Conservation (phyloP, 345 rosid genomes). For the Jatropha curcas region DNA sequence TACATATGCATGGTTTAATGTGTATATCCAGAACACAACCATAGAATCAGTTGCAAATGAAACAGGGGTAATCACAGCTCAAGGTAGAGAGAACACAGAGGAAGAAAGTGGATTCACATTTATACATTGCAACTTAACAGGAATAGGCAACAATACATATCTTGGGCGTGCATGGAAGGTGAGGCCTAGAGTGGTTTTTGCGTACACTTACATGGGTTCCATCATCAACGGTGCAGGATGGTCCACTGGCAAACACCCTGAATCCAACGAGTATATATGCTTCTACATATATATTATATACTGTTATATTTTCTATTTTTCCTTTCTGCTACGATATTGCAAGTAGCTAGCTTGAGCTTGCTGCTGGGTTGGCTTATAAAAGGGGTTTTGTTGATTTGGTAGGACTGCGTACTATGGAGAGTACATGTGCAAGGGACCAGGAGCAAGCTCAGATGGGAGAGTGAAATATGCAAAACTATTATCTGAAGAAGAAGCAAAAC, state of each 20-base stretch:
- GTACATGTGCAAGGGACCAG: conserved; percentile 32
- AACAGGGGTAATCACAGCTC: conserved; percentile 51
- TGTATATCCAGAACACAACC: conserved; percentile 31
- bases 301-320: no score
- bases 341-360: no score
- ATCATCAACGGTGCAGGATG: conserved; percentile 29
- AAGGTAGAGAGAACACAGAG: conserved; percentile 23
- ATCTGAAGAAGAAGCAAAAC: conserved; percentile 21
- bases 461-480: conserved; percentile 26
- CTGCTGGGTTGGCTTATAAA: no score
- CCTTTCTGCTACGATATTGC: no score
- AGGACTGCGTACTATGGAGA: conserved; percentile 34
- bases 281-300: no score
- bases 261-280: conserved; percentile 10
- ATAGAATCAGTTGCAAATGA: conserved; percentile 40
- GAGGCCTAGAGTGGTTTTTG: conserved; percentile 33
- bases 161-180: conserved; percentile 38
- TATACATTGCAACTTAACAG: conserved; percentile 35
- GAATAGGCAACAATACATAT: conserved; percentile 25
- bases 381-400: background rate
- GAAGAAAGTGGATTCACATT: conserved; percentile 43
- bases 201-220: conserved; percentile 31
- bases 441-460: conserved; percentile 10
- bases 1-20: no score
- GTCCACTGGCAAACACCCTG: conserved; percentile 14